Base-by-base conservation (phyloP, 2,329 filamentous ascomycete genomes). In the Zymoseptoria pseudotritici region DNA sequence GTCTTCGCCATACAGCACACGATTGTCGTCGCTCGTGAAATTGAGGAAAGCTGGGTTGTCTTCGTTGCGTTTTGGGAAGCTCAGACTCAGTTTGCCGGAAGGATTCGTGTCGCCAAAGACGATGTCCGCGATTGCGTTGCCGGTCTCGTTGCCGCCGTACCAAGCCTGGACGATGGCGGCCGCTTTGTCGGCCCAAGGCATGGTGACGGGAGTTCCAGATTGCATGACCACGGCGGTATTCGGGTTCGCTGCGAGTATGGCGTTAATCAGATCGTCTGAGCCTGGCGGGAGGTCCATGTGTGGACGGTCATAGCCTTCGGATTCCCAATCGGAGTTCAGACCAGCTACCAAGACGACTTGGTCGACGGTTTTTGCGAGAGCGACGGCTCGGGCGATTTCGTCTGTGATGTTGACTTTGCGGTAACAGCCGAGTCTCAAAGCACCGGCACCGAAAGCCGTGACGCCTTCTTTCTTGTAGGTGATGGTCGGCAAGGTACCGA, bases 61-160 rank as follows among this genome's bases (percentile, higher is more conserved):
- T 57, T 73, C 68, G 55, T 70, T 66, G 21, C 66, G 61, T 26
- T 67, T 80, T 3, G 88, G 88, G 73, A 90, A 90, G 0, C 86
- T 87, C 21, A 91, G 78, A 0, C 88, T 87, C 1, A 92, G 79
- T 72, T 91, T 91, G 13, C 85, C 89, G 61, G 84, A 86, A 0
- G 90, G 90, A 70, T 89, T 91, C 53, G 83, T 81, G 62, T 86
- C 82, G 54, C 89, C 88, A 64, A 90, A 89, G 0, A 93, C 78
- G 1, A 93, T 81, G 65, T 93, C 89, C 0, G 88, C 89, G 62
- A 95, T 87, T 10, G 86, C 86, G 69, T 92, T 91, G 5, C 90
- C 90, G 4, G 87, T 88, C 76, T 94, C 90, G 69, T 94, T 90
- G n/a, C 90, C 90, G 61, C 89, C 88, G 69, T 91, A 94, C 89